Base-by-base conservation (phyloP, 495 filamentous ascomycete species). In the Hypoxylon perforatum region DNA sequence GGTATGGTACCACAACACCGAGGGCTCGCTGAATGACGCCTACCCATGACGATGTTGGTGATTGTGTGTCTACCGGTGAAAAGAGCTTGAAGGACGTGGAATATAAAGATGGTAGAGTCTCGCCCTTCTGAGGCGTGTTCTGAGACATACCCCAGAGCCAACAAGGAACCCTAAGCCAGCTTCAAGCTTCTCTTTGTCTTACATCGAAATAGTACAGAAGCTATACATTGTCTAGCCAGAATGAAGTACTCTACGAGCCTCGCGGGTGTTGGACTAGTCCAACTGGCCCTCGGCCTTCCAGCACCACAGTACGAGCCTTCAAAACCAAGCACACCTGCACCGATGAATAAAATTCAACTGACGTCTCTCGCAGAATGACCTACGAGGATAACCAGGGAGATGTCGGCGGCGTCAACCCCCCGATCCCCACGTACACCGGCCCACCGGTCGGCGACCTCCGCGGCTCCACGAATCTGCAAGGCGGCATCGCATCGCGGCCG, bases 361-460 rank as follows among this genome's bases (percentile, higher is more conserved):
- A 74, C 15, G 30, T 28, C 0, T 15, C 14, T 15, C 11, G 4
- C 11, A 74, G 72, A 36, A 63, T 72, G 66, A 62, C 57, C 11
- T 74, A 74, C n/a, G 76, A 74, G 9, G 78, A 77, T 28, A 79
- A 78, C 54, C 58, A 54, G 7, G 77, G 77, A 0, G 51, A 68
- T 4, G 73, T 80, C 18, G 77, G 71, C 10, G 78, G 78, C 6
- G 69, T 79, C 1, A 67, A 66, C 12, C 63, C 77, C 1, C 77
- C 79, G 1, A 76, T 72, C 12, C 74, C 77, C 0, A 74, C 65
- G 1, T 72, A 73, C 22, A 74, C 67, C 10, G 70, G 69, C 7
- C 33, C 65, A 0, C 71, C 72, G 17, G 75, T 69, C 10, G 65
- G 78, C 11, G 60, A 74, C 36, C 69, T 80, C 10, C 77, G 76